Conservation (phyloP, 805 yeast species). For the Saccharomycopsis synnaedendra region DNA sequence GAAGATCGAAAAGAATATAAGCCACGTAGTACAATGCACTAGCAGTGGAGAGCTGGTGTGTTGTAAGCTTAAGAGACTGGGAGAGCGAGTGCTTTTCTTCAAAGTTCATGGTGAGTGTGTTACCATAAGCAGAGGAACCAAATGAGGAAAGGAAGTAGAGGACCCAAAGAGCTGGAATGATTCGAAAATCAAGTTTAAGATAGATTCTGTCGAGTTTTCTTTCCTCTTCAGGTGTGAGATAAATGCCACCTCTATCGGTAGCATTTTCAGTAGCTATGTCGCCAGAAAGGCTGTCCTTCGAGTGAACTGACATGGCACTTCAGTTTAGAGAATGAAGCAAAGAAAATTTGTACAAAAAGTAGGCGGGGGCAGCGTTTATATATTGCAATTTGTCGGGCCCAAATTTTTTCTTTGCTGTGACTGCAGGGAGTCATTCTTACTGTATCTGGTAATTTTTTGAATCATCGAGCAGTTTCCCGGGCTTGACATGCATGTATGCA, state of each 20-base stretch:
- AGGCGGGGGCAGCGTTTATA: too few species aligned
- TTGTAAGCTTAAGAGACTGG: constrained; percentile 36
- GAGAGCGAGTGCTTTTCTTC: constrained; percentile 48
- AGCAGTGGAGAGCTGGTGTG: constrained; percentile 59
- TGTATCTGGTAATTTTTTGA: background rate
- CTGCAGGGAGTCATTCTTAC: background rate
- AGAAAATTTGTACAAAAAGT: too few species aligned
- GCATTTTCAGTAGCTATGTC: background rate
- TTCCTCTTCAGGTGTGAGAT: constrained; percentile 20
- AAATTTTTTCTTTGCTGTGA: too few species aligned
- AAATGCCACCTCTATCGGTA: background rate
- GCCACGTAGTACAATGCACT: constrained; percentile 78
- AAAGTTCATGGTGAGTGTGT: constrained; percentile 68
- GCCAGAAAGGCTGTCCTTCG: too few species aligned
- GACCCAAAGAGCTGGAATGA: constrained; percentile 76
- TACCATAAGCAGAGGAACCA: constrained; percentile 68
- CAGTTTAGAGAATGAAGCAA: too few species aligned
- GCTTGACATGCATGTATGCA: too few species aligned
- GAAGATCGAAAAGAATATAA: constrained; percentile 73
- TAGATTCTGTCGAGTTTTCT: constrained; percentile 42
- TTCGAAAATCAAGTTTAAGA: constrained; percentile 53
- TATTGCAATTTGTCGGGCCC: too few species aligned
- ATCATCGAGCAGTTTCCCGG: background rate
- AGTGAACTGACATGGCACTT: too few species aligned
- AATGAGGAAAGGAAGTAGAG: constrained; percentile 70